Evolutionary conservation across 805 yeast genomes (phyloP).

Genomic region (Kazachstania viticola): DNA sequence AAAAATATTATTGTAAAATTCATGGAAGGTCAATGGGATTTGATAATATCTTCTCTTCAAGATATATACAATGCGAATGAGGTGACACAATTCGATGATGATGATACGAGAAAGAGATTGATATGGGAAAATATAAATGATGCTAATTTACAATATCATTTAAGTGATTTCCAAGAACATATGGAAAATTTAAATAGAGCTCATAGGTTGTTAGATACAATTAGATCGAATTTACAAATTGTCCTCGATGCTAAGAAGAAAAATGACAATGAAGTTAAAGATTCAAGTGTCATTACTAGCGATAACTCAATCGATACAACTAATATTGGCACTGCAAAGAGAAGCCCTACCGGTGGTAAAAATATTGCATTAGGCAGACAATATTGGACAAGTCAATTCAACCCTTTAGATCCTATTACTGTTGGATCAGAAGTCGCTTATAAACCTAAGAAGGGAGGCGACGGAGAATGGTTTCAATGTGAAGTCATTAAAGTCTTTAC

Average conservation of each 20-base stretch:
- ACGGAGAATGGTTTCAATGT: slow-evolving; percentile 96
- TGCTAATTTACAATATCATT: slow-evolving; percentile 31
- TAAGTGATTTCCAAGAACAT: slow-evolving; percentile 38
- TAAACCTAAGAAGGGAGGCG: slow-evolving; percentile 47
- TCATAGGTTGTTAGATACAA: slow-evolving; percentile 31
- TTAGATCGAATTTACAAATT: slow-evolving; percentile 35
- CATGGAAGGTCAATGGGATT: slow-evolving; percentile 60
- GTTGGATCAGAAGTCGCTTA: slow-evolving; percentile 84
- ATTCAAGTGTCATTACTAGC: slow-evolving; percentile 1
- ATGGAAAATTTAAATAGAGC: slow-evolving; percentile 47
- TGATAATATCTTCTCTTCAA: slow-evolving; percentile 52
- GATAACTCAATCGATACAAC: background rate
- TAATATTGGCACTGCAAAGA: slow-evolving; percentile 1
- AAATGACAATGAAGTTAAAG: slow-evolving; percentile 1
- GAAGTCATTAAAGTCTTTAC: slow-evolving; percentile 67
- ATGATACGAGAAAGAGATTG: slow-evolving; percentile 17
- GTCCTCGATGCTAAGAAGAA: too few relatives aligned
- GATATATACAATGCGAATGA: slow-evolving; percentile 57
- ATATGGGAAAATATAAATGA: slow-evolving; percentile 25
- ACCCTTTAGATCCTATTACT: slow-evolving; percentile 44
- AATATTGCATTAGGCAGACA: slow-evolving; percentile 29
- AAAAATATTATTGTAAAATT: background rate
- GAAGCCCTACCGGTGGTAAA: slow-evolving; percentile 2
- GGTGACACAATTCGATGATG: slow-evolving; percentile 37
- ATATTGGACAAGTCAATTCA: slow-evolving; percentile 42